Base-by-base conservation (phyloP, 2,329 filamentous ascomycete genomes). In the Venturia carpophila region DNA sequence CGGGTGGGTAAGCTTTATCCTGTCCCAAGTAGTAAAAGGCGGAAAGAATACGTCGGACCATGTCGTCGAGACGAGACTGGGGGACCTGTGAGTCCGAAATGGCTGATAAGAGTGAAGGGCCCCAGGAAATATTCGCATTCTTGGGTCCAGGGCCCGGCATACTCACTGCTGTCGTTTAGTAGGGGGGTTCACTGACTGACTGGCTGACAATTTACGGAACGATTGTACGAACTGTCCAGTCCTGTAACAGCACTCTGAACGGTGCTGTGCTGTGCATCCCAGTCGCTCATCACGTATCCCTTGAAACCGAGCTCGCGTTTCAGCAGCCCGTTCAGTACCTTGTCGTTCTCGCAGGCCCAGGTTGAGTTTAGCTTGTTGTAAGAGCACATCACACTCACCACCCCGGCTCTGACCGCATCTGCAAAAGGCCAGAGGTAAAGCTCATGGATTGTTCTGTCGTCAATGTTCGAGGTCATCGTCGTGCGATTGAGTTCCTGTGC, bases 381-480 rank as follows among this genome's bases (percentile, higher is more conserved):
- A 24, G 49, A 66, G 72, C 79, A 81, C 80, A 82, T 82, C 17
- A 81, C 71, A 1, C 76, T 76, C 15, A 76, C 74, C 60, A 88
- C 86, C 13, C 87, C 87, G 10, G 87, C 87, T 65, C 80, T 80
- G 64, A 91, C 83, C 1, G 87, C 87, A 71, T 92, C 88, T 34
- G 83, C 87, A 71, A 92, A 92, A 0, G 89, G 89, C 89, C 89
- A 92, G 34, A 87, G 78, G 71, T 91, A 92, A 6, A 91, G 75
- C 73, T 92, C 89, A 70, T 91, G 89, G 72, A 91, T 78, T 0
- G 88, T 87, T 67, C 88, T 84, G 73, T 92, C 89, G 66, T 90
- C 87, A 21, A 89, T 78, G 69, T 87, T 88, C 55, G 82, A 82
- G 24, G 71, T 78, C 66, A 76, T 74, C 13, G 74, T 73, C 10